These are phyloP conservation scores for Backusella sp. DNA, from an alignment of 192 early-diverging fungal species.

Conservation along the genomic window DNA sequence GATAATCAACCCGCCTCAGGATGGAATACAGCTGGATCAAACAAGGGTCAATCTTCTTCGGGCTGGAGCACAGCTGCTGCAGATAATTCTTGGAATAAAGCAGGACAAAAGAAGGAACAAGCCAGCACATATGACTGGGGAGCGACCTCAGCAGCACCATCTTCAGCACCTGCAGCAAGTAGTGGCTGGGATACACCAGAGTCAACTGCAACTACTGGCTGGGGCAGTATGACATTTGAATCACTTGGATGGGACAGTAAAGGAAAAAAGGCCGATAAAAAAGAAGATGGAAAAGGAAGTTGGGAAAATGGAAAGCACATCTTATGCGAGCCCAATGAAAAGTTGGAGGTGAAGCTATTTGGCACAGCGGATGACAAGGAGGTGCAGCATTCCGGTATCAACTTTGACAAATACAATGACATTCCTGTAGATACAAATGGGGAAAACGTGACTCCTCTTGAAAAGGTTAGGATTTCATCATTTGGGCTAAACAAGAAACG, in stretches of 20 bases:
- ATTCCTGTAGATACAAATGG: constrained; percentile 72
- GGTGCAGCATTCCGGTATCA: constrained; percentile 67
- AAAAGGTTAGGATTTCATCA: constrained; percentile 27
- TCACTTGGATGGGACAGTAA: background rate
- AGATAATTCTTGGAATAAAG: background rate
- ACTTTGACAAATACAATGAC: constrained; percentile 74
- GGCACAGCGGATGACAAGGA: constrained; percentile 35
- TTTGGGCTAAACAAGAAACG: background rate
- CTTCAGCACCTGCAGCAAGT: background rate
- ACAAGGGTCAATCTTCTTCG: background rate
- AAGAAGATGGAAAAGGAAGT: constrained; percentile 14
- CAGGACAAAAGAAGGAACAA: background rate
- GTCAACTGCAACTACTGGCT: background rate
- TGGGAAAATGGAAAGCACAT: constrained; percentile 21
- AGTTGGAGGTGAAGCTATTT: constrained; percentile 62
- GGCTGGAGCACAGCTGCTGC: background rate
- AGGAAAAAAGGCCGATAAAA: constrained; percentile 11
- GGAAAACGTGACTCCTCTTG: constrained; percentile 48
- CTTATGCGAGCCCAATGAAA: constrained; percentile 31
- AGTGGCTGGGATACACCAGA: background rate
- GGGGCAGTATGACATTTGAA: constrained; percentile 13
- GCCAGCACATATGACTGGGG: too few species aligned
- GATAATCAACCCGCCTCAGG: background rate
- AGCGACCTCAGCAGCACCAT: too few species aligned
- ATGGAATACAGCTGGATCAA: background rate